Evolutionary conservation across 2,329 filamentous ascomycete genomes (phyloP), one percentile per base, ranked within the genome.

Genomic region (Gnomoniopsis smithogilvyi): DNA sequence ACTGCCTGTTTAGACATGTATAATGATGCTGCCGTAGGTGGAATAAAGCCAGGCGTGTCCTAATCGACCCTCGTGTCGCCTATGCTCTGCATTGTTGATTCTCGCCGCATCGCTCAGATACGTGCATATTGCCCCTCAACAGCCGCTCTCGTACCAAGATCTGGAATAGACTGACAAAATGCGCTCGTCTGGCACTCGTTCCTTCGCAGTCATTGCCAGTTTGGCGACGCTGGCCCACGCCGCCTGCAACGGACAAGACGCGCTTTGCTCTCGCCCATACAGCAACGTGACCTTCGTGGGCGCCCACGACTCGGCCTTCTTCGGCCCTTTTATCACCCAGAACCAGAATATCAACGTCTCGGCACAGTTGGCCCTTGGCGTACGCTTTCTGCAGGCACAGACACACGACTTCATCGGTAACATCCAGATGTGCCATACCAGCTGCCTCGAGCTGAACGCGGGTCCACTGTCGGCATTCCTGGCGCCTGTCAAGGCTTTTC

Each of bases 291-390:
- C 81, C n/a, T 80, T 83, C 60, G 73, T 87, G 19, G 88, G 86
- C 24, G 78, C 87, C 7, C 88, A 90, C 72, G 81, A 90, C 73
- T 82, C 81, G 15, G 80, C 85, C 41, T 90, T 90, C 66, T 80
- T 87, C 45, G 84, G 87, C 45, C 64, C 75, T 53, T 66, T 78
- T 10, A 77, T 78, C 1, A 71, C 77, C 59, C 73, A 87, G 61
- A 87, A 88, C 70, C 87, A 90, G 67, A 81, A 83, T 62, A 76
- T 85, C 53, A 77, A 80, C 6, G 79, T 86, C 24, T 79, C 78
- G 24, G 72, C 74, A 2, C 86, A 89, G 67, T 76, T 90, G 11
- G 72, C 82, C 54, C 73, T 82, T 34, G 87, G 87, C 17, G 80
- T 90, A 45, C 81, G 87, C 22, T 86, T 86, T 64, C 72, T 90